phyloP scores from a whole-genome alignment of 345 rosid genomes.

The Rhizophora apiculata region DNA sequence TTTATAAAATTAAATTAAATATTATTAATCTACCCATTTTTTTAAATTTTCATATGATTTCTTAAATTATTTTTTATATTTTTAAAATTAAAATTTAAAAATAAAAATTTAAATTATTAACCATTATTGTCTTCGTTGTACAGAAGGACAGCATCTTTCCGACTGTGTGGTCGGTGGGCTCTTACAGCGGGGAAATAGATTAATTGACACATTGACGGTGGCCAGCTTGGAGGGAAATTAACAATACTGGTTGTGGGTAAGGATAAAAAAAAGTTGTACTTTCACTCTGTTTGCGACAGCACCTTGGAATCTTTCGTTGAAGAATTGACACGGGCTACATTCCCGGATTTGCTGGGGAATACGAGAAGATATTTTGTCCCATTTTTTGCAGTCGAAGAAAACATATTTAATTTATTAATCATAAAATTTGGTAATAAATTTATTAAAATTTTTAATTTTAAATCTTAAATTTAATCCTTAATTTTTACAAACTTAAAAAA shows the following conservation, averaged over 20 bases:
- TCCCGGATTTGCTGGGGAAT: background rate
- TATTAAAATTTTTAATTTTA: too few species aligned
- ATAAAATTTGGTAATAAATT: too few species aligned
- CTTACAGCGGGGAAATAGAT: background rate
- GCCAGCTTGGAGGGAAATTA: background rate
- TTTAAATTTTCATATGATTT: too few species aligned
- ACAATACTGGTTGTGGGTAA: background rate
- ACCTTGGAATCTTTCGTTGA: background rate
- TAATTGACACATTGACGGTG: background rate
- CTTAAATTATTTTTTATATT: too few species aligned
- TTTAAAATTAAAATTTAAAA: background rate
- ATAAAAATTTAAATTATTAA: background rate
- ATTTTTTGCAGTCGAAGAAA: background rate
- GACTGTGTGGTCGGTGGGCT: conserved; percentile 17
- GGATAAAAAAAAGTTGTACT: background rate
- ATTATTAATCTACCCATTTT: too few species aligned
- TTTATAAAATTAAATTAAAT: too few species aligned
- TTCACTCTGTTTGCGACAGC: background rate
- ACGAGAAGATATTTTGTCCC: conserved; percentile 14
- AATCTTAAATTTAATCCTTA: too few species aligned
- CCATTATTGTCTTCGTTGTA: background rate
- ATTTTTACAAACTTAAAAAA: too few species aligned
- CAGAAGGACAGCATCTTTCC: background rate
- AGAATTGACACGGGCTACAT: background rate
- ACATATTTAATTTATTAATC: too few species aligned